Percentiles rank a stretch among this genome's conserved stretches.
Evolutionary conservation across 148 eudicot genomes (phyloP).

Genomic region (Limonium bicolor): DNA sequence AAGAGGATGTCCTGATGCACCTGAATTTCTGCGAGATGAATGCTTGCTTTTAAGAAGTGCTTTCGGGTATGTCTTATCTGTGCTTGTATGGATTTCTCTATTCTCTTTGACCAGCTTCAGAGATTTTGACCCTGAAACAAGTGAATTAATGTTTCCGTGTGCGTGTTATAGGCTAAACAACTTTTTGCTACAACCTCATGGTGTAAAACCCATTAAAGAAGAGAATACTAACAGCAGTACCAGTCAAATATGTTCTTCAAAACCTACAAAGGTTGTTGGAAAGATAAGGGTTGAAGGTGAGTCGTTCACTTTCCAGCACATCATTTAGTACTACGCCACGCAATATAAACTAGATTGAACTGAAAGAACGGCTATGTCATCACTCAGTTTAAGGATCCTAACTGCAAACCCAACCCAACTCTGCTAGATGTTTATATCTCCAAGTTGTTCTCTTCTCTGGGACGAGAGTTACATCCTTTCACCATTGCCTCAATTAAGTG

Average conservation of each 20-base stretch:
- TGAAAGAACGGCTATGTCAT: too few species aligned
- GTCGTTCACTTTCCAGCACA: too few species aligned
- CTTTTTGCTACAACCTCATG: conserved; percentile 54
- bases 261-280: conserved; percentile 37
- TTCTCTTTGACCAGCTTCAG: background rate
- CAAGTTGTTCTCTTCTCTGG: too few species aligned
- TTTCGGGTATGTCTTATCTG: conserved; percentile 52
- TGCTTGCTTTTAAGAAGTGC: conserved; percentile 60
- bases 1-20: conserved; percentile 67
- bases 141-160: background rate
- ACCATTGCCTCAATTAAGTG: too few species aligned
- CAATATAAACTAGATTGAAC: too few species aligned
- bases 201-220: conserved; percentile 20
- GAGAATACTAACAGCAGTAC: conserved; percentile 10
- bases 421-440: too few species aligned
- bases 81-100: background rate
- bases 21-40: conserved; percentile 69
- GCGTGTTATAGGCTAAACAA: conserved; percentile 41
- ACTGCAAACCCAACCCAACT: too few species aligned
- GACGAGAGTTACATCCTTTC: too few species aligned
- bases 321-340: too few species aligned
- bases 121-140: background rate
- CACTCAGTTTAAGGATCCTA: too few species aligned
- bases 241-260: conserved; percentile 32
- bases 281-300: conserved; percentile 76